Evolutionary conservation across 495 filamentous ascomycete genomes (phyloP).

Genomic region (Pyrenopolyporus hunteri): DNA sequence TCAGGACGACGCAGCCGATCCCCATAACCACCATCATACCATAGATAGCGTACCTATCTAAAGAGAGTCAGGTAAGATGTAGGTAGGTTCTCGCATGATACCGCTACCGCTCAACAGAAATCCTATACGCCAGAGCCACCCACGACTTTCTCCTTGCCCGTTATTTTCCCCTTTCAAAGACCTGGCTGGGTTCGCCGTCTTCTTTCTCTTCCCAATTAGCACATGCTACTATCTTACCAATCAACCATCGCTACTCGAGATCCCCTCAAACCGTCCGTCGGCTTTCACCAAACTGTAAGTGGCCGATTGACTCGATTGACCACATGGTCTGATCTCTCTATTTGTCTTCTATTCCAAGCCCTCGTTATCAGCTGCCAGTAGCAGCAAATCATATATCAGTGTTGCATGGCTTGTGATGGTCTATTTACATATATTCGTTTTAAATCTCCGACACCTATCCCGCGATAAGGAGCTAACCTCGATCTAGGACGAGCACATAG

Average conservation of each 20-base stretch:
- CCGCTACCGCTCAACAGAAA: constrained; percentile 13
- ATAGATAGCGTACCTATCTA: constrained; percentile 8
- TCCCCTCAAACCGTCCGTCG: constrained; percentile 4
- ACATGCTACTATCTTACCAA: background rate
- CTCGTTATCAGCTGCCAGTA: background rate
- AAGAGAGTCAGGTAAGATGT: background rate
- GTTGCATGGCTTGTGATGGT: constrained; percentile 4
- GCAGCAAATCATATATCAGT: background rate
- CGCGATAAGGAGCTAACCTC: constrained; percentile 7
- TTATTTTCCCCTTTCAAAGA: background rate
- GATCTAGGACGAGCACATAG: background rate
- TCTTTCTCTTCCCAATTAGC: constrained; percentile 4
- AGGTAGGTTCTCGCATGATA: constrained; percentile 26
- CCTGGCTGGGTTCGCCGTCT: background rate
- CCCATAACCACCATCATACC: constrained; percentile 8
- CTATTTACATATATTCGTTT: constrained; percentile 13
- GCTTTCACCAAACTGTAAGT: constrained; percentile 11
- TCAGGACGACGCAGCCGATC: constrained; percentile 29
- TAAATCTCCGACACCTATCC: background rate
- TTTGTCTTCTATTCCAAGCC: background rate
- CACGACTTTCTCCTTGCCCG: background rate
- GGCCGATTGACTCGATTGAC: constrained; percentile 1
- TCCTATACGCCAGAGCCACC: constrained; percentile 12
- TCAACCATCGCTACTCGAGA: background rate
- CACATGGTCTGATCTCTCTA: background rate